These are phyloP conservation scores for Geranium rotundifolium DNA, from an alignment of 345 rosid species.

Conservation along the genomic window DNA sequence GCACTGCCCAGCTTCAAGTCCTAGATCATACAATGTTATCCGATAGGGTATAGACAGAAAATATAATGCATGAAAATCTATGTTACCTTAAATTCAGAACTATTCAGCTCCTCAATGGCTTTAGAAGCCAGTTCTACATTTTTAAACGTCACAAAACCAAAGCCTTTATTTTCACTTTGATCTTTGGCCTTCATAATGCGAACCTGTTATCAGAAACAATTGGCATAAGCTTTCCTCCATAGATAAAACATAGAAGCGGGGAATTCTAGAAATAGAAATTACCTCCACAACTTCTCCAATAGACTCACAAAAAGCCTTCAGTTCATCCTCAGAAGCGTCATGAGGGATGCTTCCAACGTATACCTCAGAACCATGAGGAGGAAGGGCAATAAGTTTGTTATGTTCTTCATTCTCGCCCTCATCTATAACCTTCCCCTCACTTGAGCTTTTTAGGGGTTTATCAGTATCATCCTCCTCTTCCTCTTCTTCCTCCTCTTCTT, in stretches of 20 bases:
- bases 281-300: constrained; percentile 88
- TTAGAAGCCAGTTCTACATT: constrained; percentile 62
- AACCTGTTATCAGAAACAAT: constrained; percentile 34
- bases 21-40: not conserved
- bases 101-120: constrained; percentile 70
- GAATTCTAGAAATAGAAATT: not conserved
- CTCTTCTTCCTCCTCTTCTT: constrained; percentile 46
- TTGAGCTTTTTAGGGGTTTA: constrained; percentile 7
- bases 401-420: constrained; percentile 47
- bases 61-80: not conserved
- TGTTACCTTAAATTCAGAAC: constrained; percentile 59
- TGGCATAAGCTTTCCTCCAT: constrained; percentile 10
- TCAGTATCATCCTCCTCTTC: constrained; percentile 15
- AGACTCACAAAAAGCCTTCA: constrained; percentile 63
- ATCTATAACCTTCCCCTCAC: constrained; percentile 28
- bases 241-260: constrained; percentile 1
- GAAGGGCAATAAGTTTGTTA: constrained; percentile 65
- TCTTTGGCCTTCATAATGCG: constrained; percentile 81
- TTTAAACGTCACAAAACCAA: constrained; percentile 81
- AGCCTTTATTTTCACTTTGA: constrained; percentile 63
- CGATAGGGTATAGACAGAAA: not conserved
- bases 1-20: not conserved
- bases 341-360: constrained; percentile 79
- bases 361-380: constrained; percentile 91
- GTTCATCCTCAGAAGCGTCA: constrained; percentile 61